phyloP scores from a whole-genome alignment of 306 rosid species.

The Vigna trinervia region DNA sequence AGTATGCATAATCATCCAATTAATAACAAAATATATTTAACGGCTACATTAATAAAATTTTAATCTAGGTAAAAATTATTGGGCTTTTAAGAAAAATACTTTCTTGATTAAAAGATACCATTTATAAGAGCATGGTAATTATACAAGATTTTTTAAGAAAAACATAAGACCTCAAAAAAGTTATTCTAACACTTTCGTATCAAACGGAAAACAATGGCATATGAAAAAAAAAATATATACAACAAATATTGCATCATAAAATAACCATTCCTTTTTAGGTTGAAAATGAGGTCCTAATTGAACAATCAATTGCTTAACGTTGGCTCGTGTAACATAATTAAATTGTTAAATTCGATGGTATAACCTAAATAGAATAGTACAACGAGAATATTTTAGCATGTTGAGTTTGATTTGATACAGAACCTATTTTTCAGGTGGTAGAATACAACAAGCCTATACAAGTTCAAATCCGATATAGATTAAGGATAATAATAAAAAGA shows the following conservation, averaged over 20 bases:
- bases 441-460: slow-evolving; percentile 45
- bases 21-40: too few species aligned
- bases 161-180: not conserved
- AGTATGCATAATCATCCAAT: too few species aligned
- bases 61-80: too few species aligned
- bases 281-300: not conserved
- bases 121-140: not conserved
- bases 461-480: slow-evolving; percentile 31
- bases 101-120: not conserved
- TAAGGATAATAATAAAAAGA: slow-evolving; percentile 24
- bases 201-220: not conserved
- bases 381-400: slow-evolving; percentile 16
- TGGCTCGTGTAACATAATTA: not conserved
- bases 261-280: not conserved
- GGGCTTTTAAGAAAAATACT: not conserved
- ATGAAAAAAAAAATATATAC: not conserved
- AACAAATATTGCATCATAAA: not conserved
- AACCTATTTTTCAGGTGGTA: slow-evolving; percentile 38
- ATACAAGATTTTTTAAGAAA: not conserved
- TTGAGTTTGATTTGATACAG: slow-evolving; percentile 36
- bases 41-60: too few species aligned
- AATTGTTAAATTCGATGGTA: not conserved
- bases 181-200: too few species aligned
- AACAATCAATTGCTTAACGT: not conserved
- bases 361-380: not conserved